A percentile compares a stretch with the other conserved stretches of the same genome.
Conservation (phyloP, 345 rosid species). For the Rhodamnia argentea region DNA sequence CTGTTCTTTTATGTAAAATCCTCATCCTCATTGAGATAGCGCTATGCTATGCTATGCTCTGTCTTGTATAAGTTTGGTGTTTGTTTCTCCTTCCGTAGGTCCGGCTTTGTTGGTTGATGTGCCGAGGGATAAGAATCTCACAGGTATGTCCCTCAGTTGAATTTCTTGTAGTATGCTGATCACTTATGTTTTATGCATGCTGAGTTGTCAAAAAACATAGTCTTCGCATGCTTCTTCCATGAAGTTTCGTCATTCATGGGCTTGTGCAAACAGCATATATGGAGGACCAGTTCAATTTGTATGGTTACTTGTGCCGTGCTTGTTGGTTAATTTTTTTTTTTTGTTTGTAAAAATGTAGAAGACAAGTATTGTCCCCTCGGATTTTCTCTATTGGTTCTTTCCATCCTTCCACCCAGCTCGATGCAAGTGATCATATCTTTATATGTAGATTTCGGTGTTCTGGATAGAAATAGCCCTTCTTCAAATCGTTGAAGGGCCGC, state of each 20-base stretch:
- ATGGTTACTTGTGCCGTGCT: background rate
- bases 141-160: constrained; percentile 30
- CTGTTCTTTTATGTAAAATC: background rate
- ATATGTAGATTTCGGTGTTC: background rate
- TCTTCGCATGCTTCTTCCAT: background rate
- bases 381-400: background rate
- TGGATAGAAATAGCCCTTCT: background rate
- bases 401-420: background rate
- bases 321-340: background rate
- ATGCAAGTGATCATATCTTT: background rate
- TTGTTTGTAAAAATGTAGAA: background rate
- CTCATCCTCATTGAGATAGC: background rate
- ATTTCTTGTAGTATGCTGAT: background rate
- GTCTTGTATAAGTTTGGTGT: background rate
- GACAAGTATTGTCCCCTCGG: background rate
- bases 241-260: background rate
- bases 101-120: constrained; percentile 54
- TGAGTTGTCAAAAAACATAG: background rate
- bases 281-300: background rate
- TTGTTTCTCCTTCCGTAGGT: constrained; percentile 12
- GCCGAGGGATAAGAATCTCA: constrained; percentile 49
- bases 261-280: background rate
- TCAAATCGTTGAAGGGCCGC: background rate
- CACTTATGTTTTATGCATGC: background rate
- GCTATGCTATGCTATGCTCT: background rate